Evolutionary conservation across 495 filamentous ascomycete genomes (phyloP), one percentile per base, ranked within the genome.

Genomic region (Cetradonia linearis): DNA sequence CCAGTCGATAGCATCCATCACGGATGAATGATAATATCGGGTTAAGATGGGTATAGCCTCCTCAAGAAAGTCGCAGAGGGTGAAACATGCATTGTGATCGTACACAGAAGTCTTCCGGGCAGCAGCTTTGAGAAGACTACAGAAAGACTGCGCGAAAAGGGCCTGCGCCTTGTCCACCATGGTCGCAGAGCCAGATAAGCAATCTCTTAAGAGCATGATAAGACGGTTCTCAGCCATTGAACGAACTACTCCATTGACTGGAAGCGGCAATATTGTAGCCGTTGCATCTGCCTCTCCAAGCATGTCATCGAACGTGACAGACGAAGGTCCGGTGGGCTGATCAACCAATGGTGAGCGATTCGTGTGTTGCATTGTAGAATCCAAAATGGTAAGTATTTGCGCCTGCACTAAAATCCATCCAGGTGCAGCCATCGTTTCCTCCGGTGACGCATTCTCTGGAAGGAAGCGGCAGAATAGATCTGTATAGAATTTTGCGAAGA

Each of bases 211-310:
- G 28, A 96, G 74, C 66, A 95, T 85, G 54, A 98, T 82, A 56
- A 96, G 71, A 31, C 92, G 85, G 62, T 96, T 95, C 69, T 97
- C 93, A 2, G 85, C 86, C 91, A 97, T 96, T 9, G 82, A 83
- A 44, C 87, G 83, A 56, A 87, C 77, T 33, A 83, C 79, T 69
- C 93, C 95, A 27, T 73, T 77, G 20, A 75, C 73, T 25, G 85
- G 77, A 56, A 88, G 68, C 6, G 87, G 83, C 59, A 96, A 70
- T 25, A 86, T 73, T 18, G 84, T 77, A 27, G 83, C 83, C 16
- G 83, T 77, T 30, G 86, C 83, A 73, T 94, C 88, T n/a, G 84
- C 78, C 11, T 76, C 75, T 58, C 76, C 76, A 10, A 91, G 77
- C 14, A 88, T 78, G 69, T 95, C 90, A 57, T 92, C 83, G 64